phyloP scores from a whole-genome alignment of 768 basidiomycete genomes.

The Lactifluus pinguis region DNA sequence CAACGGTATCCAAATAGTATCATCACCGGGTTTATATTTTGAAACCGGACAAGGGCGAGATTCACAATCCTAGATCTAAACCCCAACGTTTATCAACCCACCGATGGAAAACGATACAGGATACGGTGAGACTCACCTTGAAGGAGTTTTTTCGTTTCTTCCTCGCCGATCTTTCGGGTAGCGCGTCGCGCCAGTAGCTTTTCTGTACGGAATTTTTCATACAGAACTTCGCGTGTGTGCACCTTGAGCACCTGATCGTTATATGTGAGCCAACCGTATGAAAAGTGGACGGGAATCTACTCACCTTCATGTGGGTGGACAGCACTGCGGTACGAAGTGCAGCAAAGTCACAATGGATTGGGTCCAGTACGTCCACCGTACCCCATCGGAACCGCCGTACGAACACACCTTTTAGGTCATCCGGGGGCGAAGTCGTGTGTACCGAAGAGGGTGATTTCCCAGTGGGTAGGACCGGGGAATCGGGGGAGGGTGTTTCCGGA shows the following conservation, averaged over 20 bases:
- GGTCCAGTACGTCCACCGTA: conserved; percentile 76
- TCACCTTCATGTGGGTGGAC: conserved; percentile 78
- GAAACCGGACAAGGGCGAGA: neutral
- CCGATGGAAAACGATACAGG: too few species aligned
- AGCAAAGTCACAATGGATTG: conserved; percentile 81
- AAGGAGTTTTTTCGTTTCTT: conserved; percentile 61
- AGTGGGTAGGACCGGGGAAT: conserved; percentile 21
- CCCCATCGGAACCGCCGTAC: conserved; percentile 82
- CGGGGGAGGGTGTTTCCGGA: conserved; percentile 26
- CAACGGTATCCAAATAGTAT: conserved; percentile 12
- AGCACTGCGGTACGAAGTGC: conserved; percentile 76
- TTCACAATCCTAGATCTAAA: conserved; percentile 15
- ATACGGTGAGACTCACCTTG: conserved; percentile 44
- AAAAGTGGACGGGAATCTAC: conserved; percentile 15
- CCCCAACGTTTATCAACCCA: too few species aligned
- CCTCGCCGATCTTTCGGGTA: conserved; percentile 68
- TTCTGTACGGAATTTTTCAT: conserved; percentile 89
- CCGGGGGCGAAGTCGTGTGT: conserved; percentile 49
- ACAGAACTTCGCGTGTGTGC: conserved; percentile 81
- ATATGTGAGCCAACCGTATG: neutral
- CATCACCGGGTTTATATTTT: neutral
- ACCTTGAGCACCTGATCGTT: conserved; percentile 59
- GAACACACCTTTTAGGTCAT: conserved; percentile 66
- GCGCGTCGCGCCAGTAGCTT: conserved; percentile 82
- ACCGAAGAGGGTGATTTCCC: conserved; percentile 25